phyloP scores from a whole-genome alignment of 345 rosid genomes.

The Citrus unshiu region DNA sequence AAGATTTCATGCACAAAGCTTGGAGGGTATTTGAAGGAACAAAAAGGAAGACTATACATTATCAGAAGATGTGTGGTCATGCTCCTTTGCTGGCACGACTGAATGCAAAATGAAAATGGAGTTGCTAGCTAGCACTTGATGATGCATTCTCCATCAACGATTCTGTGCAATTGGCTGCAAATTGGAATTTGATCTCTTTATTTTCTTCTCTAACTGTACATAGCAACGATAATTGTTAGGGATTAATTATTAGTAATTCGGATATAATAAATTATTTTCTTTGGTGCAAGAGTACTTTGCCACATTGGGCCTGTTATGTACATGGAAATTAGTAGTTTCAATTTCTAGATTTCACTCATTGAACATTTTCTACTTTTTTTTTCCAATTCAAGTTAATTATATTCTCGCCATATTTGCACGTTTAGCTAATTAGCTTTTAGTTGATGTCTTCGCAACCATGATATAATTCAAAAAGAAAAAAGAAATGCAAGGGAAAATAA shows the following conservation, averaged over 20 bases:
- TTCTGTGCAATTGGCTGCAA: not conserved
- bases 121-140: not conserved
- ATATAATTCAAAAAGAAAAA: too few relatives aligned
- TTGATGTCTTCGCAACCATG: too few relatives aligned
- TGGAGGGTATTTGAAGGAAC: constrained; percentile 67
- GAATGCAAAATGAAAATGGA: not conserved
- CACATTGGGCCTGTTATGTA: not conserved
- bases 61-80: constrained; percentile 74
- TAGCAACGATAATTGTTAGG: constrained; percentile 2
- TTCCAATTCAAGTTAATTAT: not conserved
- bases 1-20: constrained; percentile 51
- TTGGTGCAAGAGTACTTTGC: not conserved
- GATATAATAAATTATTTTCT: not conserved
- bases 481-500: too few relatives aligned
- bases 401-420: not conserved
- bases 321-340: not conserved
- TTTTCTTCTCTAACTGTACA: constrained; percentile 15
- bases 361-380: not conserved
- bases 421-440: too few relatives aligned
- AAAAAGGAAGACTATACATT: constrained; percentile 73
- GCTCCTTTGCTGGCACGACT: constrained; percentile 86
- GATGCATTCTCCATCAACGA: not conserved
- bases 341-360: not conserved
- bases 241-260: not conserved
- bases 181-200: not conserved